Evolutionary conservation across 1,139 yeast genomes (phyloP), one percentile per base, ranked within the genome.

Genomic region (Saccharomyces uvarum): DNA sequence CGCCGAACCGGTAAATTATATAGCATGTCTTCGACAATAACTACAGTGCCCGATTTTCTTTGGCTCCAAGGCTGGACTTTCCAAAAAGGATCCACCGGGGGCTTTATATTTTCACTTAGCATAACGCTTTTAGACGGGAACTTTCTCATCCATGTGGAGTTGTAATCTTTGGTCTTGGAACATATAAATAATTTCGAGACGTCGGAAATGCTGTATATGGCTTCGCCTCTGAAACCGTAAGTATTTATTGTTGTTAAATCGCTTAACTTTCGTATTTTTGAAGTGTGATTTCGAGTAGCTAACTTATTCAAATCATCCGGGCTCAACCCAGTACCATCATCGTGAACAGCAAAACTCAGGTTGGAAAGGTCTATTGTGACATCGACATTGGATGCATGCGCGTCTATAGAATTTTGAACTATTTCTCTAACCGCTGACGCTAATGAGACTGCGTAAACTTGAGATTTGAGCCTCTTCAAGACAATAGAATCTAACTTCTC

Each of bases 1-100:
- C 76, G 72, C 29, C 96, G 72, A 1, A 87, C 90, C 0, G 91
- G 90, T 1, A 81, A 53, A 44, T 73, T 75, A 19, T 73, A 69
- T 64, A 85, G 85, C 19, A 87, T 55, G 54, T 80, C 77, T 4
- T 71, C 63, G 0, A 81, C 77, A 0, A 67, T 56, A 1, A 85
- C 76, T 0, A 67, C 58, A 0, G 95, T 84, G 0, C 95, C 95
- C 8, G 68, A 64, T 2, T 52, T 44, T 13, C 29, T 28, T 4
- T 9, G 19, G 33, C 19, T 47, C 48, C 31, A 46, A 38, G 21
- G 2, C 8, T 21, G 19, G 13, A 21, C 16, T 32, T 44, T 51
- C 41, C 44, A 26, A 51, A 54, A 49, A 9, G 56, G 56, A 14
- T 38, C 42, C 7, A 54, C 9, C 4, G 26, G n/a, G 47, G 47